Conservation (phyloP, 257 asterid genomes). For the Ballota nigra region DNA sequence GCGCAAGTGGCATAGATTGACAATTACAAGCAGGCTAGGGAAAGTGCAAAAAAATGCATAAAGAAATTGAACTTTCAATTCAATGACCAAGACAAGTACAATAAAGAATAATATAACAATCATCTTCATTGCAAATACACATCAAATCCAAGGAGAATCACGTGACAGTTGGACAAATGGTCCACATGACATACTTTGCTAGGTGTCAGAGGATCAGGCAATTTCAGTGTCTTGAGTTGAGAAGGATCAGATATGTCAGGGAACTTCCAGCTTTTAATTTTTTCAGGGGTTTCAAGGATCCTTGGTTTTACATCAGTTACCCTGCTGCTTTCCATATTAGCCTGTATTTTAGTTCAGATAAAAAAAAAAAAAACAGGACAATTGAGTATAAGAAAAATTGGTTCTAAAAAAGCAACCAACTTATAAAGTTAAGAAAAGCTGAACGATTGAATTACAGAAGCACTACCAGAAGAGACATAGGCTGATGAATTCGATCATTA, state of each 20-base stretch:
- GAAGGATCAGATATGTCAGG: constrained; percentile 82
- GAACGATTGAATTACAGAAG: constrained; percentile 12
- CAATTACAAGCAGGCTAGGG: neutral
- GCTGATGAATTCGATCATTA: constrained; percentile 68
- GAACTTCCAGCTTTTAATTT: constrained; percentile 78
- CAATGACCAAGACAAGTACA: neutral
- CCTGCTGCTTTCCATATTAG: constrained; percentile 77
- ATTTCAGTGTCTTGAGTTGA: constrained; percentile 76
- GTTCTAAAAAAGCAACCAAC: constrained; percentile 4
- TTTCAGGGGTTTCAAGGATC: constrained; percentile 61
- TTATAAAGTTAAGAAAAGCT: neutral
- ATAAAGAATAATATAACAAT: constrained; percentile 1
- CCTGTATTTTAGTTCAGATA: constrained; percentile 43
- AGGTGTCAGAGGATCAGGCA: constrained; percentile 83
- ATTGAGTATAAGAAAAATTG: neutral
- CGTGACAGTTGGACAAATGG: constrained; percentile 18
- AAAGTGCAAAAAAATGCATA: neutral
- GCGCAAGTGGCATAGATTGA: neutral
- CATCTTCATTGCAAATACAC: neutral
- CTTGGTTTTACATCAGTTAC: constrained; percentile 85
- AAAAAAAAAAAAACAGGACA: constrained; percentile 32
- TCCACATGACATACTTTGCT: constrained; percentile 57
- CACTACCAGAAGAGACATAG: constrained; percentile 79
- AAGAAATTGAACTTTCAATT: too few relatives aligned
- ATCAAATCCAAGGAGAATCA: neutral